Evolutionary conservation across 495 filamentous ascomycete species (phyloP), one percentile per base, ranked within the genome.

Genomic region (Cercophora samala): DNA sequence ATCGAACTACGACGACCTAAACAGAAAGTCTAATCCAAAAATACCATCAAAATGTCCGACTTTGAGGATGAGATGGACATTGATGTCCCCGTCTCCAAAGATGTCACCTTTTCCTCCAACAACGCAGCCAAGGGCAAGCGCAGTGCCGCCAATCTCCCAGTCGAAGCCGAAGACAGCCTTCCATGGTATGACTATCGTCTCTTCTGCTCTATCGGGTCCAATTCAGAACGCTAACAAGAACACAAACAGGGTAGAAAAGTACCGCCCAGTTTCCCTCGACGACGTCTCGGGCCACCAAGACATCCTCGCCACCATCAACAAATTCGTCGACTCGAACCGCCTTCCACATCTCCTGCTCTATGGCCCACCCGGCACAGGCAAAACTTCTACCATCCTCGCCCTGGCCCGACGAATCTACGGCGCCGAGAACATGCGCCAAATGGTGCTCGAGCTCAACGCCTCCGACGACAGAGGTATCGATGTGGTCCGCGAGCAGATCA

Each of bases 211-310:
- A 18, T 56, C 23, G 22, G 1, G 2, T 21, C 21, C 5, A 2
- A 8, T 25, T 29, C 1, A 17, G 15, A 46, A 9, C 8, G 24
- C 15, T 21, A 19, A n/a, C 52, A 69, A 54, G 71, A 52, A 15
- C 23, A 4, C 0, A 5, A 0, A 32, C 64, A 97, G 93, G 93
- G 93, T 99, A n/a, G 95, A 99, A 74, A 99, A 99, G 77, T 99
- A 97, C 77, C 87, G 95, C 58, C 95, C 95, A 18, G 87, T 88
- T 65, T 90, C 91, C 3, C 84, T 99, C 22, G 85, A 88, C 59
- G 95, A 99, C 79, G 95, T 99, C 61, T 94, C 92, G 4, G 95
- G 95, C n/a, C 95, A 99, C 75, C 90, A 97, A 75, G 95, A 98
- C 78, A 97, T 99, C 72, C 85, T 99, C 58, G 88, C 92, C 1